Percentiles rank a stretch among this genome's conserved stretches.
phyloP scores from a whole-genome alignment of 352 stramenopile species.

The Pythium brachiatum region DNA sequence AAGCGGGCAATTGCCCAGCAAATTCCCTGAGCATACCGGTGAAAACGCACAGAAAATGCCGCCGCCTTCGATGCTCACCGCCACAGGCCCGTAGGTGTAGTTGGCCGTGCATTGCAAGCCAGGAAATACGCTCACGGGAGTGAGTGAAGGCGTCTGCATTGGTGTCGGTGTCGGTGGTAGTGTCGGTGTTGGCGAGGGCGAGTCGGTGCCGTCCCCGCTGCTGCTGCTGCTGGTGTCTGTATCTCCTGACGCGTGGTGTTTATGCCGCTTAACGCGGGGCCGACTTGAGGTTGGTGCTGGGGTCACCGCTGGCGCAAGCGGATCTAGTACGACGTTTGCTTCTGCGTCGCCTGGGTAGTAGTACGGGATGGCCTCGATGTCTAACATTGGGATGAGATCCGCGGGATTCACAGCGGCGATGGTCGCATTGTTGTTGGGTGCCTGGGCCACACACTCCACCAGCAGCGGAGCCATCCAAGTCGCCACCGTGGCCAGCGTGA shows the following conservation, averaged over 20 bases:
- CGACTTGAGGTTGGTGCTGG: background rate
- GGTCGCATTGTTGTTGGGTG: background rate
- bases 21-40: constrained; percentile 13
- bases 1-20: constrained; percentile 16
- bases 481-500: background rate
- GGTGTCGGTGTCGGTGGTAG: background rate
- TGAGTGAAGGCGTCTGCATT: background rate
- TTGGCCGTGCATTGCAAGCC: constrained; percentile 1
- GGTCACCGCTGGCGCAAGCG: background rate
- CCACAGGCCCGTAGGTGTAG: background rate
- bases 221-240: background rate
- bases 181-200: background rate
- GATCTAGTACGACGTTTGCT: background rate
- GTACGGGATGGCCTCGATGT: background rate
- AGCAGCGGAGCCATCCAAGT: background rate
- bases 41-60: constrained; percentile 22
- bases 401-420: background rate
- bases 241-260: too few species aligned
- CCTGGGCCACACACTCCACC: background rate
- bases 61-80: constrained; percentile 19
- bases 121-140: background rate
- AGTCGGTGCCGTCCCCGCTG: background rate
- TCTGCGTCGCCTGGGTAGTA: background rate
- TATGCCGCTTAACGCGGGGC: too few species aligned
- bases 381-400: background rate